Conservation (phyloP, 2,329 filamentous ascomycete genomes). For the Nigrospora sphaerica region DNA sequence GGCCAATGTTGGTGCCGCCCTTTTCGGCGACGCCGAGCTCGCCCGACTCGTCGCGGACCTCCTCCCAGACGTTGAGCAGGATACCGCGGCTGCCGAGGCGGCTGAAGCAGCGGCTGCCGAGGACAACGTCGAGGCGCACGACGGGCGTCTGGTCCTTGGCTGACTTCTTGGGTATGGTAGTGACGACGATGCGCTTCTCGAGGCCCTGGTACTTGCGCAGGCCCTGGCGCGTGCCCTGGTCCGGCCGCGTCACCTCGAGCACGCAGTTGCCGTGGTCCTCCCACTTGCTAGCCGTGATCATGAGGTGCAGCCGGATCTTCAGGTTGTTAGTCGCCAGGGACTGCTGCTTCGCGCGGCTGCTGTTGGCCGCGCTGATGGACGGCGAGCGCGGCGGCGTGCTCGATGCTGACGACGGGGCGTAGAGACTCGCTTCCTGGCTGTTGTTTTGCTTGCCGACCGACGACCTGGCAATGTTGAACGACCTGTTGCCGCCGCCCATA, state of each 20-base stretch:
- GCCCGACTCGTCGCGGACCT: slow-evolving; percentile 57
- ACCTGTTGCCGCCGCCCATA: slow-evolving; percentile 59
- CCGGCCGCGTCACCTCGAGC: slow-evolving; percentile 76
- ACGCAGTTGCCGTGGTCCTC: slow-evolving; percentile 81
- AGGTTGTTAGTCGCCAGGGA: slow-evolving; percentile 68
- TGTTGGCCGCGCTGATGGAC: slow-evolving; percentile 47
- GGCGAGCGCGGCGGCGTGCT: slow-evolving; percentile 48
- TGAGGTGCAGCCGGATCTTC: slow-evolving; percentile 78
- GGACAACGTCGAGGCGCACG: slow-evolving; percentile 71
- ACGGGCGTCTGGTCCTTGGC: slow-evolving; percentile 22
- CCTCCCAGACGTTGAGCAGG: slow-evolving; percentile 82
- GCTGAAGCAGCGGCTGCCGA: slow-evolving; percentile 80
- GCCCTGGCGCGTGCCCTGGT: slow-evolving; percentile 50
- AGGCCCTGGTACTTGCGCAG: slow-evolving; percentile 55
- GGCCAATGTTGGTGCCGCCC: slow-evolving; percentile 43
- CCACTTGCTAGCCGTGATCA: slow-evolving; percentile 75
- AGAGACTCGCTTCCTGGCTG: slow-evolving; percentile 50
- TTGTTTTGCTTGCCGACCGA: slow-evolving; percentile 56
- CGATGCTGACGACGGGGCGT: slow-evolving; percentile 51
- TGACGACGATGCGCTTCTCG: slow-evolving; percentile 81
- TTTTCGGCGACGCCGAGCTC: slow-evolving; percentile 44
- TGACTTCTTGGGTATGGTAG: slow-evolving; percentile 59
- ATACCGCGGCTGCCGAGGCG: slow-evolving; percentile 79
- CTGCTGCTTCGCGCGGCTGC: slow-evolving; percentile 35
- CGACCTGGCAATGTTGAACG: slow-evolving; percentile 77